A percentile compares a stretch with the other conserved stretches of the same genome.
These are phyloP conservation scores for Setaria viridis DNA, from an alignment of 202 grass and related monocot genomes.

Conservation along the genomic window DNA sequence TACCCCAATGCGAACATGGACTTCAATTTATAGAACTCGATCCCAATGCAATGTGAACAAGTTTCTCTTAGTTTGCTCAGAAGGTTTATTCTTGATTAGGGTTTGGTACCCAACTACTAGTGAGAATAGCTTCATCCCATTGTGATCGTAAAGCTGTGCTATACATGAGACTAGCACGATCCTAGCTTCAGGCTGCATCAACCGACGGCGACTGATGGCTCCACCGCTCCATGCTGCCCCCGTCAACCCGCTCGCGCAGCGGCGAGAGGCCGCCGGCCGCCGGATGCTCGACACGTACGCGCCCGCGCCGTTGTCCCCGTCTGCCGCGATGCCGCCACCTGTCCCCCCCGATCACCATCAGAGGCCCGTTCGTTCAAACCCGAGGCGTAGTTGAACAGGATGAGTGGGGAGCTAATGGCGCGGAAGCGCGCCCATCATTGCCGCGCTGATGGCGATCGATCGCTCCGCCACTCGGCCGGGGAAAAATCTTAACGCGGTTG, in stretches of 20 bases:
- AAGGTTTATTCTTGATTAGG: neutral
- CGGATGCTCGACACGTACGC: slow-evolving; percentile 42
- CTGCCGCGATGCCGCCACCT: slow-evolving; percentile 22
- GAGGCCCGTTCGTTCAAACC: slow-evolving; percentile 17
- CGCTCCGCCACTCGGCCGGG: neutral
- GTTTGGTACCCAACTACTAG: neutral
- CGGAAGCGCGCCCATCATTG: neutral
- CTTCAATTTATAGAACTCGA: no score
- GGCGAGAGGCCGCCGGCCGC: no score
- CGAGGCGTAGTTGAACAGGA: neutral
- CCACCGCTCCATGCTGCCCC: neutral
- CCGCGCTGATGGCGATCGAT: slow-evolving; percentile 13
- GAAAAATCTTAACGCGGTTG: slow-evolving; percentile 9
- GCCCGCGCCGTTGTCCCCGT: neutral
- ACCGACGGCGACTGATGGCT: slow-evolving; percentile 9
- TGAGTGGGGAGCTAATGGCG: neutral
- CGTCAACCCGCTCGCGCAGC: neutral
- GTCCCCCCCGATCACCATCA: neutral
- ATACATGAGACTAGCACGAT: no score
- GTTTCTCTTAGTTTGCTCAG: neutral
- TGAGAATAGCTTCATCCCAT: neutral
- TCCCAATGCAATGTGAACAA: neutral
- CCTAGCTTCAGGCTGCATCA: no score
- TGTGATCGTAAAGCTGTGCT: no score
- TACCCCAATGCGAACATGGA: no score